Percentiles rank a stretch among this genome's conserved stretches.
Evolutionary conservation across 768 basidiomycete species (phyloP).

Genomic region (Kwoniella bestiolae): DNA sequence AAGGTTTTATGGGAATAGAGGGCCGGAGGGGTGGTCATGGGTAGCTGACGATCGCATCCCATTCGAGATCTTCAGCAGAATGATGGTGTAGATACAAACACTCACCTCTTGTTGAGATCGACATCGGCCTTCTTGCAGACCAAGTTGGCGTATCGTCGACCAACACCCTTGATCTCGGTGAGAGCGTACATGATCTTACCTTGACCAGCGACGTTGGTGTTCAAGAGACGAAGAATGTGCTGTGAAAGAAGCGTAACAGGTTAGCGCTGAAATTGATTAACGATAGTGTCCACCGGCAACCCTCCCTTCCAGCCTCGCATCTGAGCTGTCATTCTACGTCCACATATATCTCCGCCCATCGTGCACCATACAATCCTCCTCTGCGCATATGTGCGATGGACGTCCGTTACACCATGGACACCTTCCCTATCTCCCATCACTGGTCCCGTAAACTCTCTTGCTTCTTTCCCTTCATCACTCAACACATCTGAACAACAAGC

Average conservation of each 20-base stretch:
- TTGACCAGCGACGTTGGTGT: constrained; percentile 99
- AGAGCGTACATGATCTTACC: constrained; percentile 97
- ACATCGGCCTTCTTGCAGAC: constrained; percentile 99
- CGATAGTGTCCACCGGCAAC: too few relatives aligned
- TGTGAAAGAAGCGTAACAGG: constrained; percentile 54
- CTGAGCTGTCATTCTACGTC: too few relatives aligned
- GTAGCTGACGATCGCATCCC: not conserved
- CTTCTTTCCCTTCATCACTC: not conserved
- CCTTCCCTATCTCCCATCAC: not conserved
- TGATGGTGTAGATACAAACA: not conserved
- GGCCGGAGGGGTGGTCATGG: not conserved
- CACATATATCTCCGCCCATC: too few relatives aligned
- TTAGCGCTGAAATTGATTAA: too few relatives aligned
- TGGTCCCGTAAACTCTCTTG: not conserved
- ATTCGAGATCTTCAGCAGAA: too few relatives aligned
- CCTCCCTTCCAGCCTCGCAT: too few relatives aligned
- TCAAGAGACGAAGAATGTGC: constrained; percentile 96
- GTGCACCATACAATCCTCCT: too few relatives aligned
- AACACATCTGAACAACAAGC: not conserved
- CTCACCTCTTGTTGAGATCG: constrained; percentile 95
- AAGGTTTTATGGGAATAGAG: not conserved
- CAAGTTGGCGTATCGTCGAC: constrained; percentile 95
- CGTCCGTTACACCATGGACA: not conserved
- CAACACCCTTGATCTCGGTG: constrained; percentile 99
- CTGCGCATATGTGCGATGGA: not conserved